phyloP scores from a whole-genome alignment of 2,329 filamentous ascomycete genomes.

The Pyricularia pennisetigena region DNA sequence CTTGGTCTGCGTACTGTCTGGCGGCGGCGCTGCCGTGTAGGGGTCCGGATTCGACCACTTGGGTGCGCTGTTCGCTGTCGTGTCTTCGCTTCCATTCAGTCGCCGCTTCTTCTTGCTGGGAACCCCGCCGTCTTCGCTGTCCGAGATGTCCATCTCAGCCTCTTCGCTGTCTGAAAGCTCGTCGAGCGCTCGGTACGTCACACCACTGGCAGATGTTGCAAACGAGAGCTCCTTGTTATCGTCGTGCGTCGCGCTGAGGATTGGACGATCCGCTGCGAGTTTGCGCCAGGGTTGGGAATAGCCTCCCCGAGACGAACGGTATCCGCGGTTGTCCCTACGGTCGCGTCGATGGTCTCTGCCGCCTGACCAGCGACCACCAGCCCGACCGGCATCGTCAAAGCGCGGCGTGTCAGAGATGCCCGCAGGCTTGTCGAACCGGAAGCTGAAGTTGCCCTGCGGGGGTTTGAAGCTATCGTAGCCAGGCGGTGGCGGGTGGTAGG shows the following conservation, averaged over 20 bases:
- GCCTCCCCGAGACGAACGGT: neutral
- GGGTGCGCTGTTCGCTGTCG: conserved; percentile 30
- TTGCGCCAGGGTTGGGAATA: conserved; percentile 3
- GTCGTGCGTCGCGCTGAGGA: conserved; percentile 33
- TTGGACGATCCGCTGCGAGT: conserved; percentile 27
- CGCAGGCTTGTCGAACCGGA: conserved; percentile 40
- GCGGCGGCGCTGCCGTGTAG: conserved; percentile 77
- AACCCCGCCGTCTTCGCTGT: conserved; percentile 26
- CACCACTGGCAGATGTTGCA: conserved; percentile 31
- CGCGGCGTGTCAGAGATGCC: conserved; percentile 29
- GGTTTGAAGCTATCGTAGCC: conserved; percentile 12
- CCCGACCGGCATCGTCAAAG: conserved; percentile 1
- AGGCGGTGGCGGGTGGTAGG: conserved; percentile 4
- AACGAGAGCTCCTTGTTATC: conserved; percentile 28
- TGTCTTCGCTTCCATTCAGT: neutral
- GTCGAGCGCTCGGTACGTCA: conserved; percentile 44
- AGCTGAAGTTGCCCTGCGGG: conserved; percentile 44
- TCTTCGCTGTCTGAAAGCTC: conserved; percentile 55
- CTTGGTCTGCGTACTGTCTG: conserved; percentile 62
- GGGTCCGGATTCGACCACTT: conserved; percentile 97
- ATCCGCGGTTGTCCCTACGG: conserved; percentile 1
- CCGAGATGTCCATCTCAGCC: conserved; percentile 55
- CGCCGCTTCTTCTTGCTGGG: conserved; percentile 10
- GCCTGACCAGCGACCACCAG: neutral
- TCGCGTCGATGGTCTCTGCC: conserved; percentile 5